Conservation (phyloP, 371 early-diverging fungal genomes). For the Catenaria anguillulae region DNA sequence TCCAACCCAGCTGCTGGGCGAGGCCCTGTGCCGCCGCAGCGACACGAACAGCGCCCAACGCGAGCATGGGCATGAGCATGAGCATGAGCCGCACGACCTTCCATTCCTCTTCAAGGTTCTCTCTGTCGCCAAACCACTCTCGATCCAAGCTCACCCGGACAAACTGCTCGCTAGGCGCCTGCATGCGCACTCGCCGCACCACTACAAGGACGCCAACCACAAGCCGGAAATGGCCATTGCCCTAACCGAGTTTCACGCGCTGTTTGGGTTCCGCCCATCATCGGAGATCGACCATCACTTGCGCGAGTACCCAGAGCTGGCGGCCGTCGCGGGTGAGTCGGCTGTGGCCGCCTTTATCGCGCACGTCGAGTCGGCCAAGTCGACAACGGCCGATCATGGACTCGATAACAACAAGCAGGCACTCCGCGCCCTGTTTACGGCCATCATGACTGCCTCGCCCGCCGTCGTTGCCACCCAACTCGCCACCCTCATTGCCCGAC, state of each 20-base stretch:
- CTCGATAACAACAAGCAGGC: constrained; percentile 13
- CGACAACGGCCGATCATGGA: not conserved
- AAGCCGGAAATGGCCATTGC: constrained; percentile 98
- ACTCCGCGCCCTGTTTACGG: not conserved
- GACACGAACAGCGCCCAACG: not conserved
- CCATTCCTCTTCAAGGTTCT: constrained; percentile 96
- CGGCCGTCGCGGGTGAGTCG: constrained; percentile 40
- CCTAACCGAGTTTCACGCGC: constrained; percentile 82
- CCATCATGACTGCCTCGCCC: not conserved
- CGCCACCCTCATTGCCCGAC: not conserved
- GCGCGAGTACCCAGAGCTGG: constrained; percentile 57
- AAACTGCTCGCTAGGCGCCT: constrained; percentile 63
- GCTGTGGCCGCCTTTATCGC: constrained; percentile 21
- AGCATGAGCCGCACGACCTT: constrained; percentile 62
- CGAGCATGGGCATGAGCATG: constrained; percentile 22
- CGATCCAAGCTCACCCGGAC: constrained; percentile 97
- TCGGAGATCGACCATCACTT: constrained; percentile 54
- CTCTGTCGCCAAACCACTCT: constrained; percentile 83
- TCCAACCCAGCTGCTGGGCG: constrained; percentile 29
- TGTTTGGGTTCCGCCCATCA: constrained; percentile 87
- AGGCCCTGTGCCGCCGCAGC: constrained; percentile 20
- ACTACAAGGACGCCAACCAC: constrained; percentile 83
- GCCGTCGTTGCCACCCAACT: not conserved
- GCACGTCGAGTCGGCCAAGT: not conserved
- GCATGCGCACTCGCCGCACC: constrained; percentile 48